Conservation (phyloP, 2,329 filamentous ascomycete species). For the Orbilia brochopaga region DNA sequence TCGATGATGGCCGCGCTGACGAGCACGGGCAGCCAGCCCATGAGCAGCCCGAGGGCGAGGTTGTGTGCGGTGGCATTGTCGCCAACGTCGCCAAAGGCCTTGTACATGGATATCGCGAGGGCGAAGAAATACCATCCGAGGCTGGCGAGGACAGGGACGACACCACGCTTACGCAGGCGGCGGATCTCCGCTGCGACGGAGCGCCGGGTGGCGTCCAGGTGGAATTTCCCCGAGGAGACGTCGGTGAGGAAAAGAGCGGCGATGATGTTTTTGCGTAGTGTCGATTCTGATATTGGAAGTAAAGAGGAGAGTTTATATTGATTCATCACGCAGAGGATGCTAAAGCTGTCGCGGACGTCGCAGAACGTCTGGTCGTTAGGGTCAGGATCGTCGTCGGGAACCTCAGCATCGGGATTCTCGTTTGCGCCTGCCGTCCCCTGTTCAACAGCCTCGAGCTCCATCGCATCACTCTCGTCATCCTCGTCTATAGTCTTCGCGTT, state of each 20-base stretch:
- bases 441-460: constrained; percentile 18
- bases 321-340: constrained; percentile 60
- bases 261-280: constrained; percentile 50
- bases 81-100: constrained; percentile 56
- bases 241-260: constrained; percentile 52
- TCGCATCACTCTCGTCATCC: constrained; percentile 17
- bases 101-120: constrained; percentile 55
- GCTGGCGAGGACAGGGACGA: constrained; percentile 58
- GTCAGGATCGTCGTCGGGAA: constrained; percentile 12
- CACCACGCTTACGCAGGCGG: constrained; percentile 59
- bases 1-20: constrained; percentile 61
- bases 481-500: constrained; percentile 11
- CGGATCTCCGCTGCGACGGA: constrained; percentile 59
- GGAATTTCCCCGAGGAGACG: constrained; percentile 18
- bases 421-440: background rate
- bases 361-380: constrained; percentile 30
- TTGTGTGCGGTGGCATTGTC: constrained; percentile 60
- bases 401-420: background rate
- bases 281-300: constrained; percentile 34
- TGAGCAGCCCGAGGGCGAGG: constrained; percentile 59
- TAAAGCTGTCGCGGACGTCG: constrained; percentile 58
- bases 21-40: constrained; percentile 61
- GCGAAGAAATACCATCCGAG: constrained; percentile 59
- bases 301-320: constrained; percentile 57
- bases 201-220: constrained; percentile 56